Conservation (phyloP, 169 alveolate genomes). For the Cryptosporidium muris region DNA sequence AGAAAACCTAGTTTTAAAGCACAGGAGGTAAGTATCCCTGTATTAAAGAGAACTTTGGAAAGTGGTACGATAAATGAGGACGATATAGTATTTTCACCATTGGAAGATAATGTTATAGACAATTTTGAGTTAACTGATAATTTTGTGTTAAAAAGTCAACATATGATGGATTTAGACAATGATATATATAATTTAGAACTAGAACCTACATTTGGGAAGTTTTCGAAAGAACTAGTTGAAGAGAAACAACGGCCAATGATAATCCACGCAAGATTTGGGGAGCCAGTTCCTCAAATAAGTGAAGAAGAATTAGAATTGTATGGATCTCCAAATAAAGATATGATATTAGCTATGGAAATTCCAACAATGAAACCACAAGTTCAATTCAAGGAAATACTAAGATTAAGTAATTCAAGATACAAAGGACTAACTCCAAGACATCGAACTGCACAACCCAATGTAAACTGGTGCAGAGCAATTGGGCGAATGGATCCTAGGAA, state of each 20-base stretch:
- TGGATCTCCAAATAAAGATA: conserved; percentile 21
- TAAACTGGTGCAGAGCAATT: conserved; percentile 52
- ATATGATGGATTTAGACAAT: background rate
- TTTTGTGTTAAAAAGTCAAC: background rate
- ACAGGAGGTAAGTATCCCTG: too few species aligned
- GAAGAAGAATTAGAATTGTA: conserved; percentile 42
- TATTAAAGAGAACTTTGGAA: too few species aligned
- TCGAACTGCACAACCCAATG: conserved; percentile 24
- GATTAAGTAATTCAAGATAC: conserved; percentile 21
- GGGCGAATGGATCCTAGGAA: conserved; percentile 14
- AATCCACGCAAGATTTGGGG: conserved; percentile 16
- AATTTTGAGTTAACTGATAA: background rate
- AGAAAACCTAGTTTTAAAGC: too few species aligned
- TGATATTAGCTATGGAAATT: conserved; percentile 14
- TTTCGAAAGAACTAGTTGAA: background rate
- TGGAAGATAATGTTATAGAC: background rate
- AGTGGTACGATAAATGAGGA: too few species aligned
- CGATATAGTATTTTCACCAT: background rate
- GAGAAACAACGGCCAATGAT: too few species aligned
- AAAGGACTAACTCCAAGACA: conserved; percentile 65
- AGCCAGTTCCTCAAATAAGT: conserved; percentile 33
- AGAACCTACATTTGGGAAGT: background rate
- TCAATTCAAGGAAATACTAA: conserved; percentile 24
- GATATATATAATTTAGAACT: background rate
- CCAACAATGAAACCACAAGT: conserved; percentile 57